A percentile compares a stretch with the other conserved stretches of the same genome.
These are phyloP conservation scores for Bretschneidera sinensis DNA, from an alignment of 345 rosid species.

Conservation along the genomic window DNA sequence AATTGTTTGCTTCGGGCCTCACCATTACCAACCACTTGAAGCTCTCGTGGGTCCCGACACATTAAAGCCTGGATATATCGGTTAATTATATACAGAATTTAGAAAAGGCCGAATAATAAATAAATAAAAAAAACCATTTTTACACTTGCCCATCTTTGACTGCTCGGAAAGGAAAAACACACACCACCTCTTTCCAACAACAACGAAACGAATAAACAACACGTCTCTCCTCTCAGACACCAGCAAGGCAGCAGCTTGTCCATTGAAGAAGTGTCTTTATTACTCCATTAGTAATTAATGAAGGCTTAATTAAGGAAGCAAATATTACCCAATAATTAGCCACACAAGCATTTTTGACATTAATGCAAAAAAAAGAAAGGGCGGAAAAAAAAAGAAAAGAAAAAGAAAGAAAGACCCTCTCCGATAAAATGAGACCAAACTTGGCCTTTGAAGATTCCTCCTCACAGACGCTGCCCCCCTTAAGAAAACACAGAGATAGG, in stretches of 20 bases:
- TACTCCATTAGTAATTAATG: no score
- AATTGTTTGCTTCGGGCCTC: no score
- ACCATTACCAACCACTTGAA: no score
- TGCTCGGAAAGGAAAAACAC: not conserved
- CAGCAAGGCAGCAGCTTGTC: no score
- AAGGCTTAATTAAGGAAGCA: no score
- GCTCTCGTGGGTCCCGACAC: no score
- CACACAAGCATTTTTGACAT: no score
- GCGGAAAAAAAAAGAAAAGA: not conserved
- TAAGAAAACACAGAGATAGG: conserved; percentile 17
- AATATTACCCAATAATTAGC: no score
- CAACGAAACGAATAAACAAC: not conserved
- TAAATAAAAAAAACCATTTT: not conserved
- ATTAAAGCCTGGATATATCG: not conserved
- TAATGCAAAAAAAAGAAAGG: not conserved
- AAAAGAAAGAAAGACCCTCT: not conserved
- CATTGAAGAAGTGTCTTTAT: no score
- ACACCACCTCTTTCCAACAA: not conserved
- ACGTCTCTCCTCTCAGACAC: no score
- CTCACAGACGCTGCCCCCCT: conserved; percentile 25
- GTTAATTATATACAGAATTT: not conserved
- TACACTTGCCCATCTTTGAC: not conserved
- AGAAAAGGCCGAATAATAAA: no score
- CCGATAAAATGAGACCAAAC: conserved; percentile 29
- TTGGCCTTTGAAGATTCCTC: conserved; percentile 15